Percentiles rank a stretch among this genome's conserved stretches.
Evolutionary conservation across 1,139 yeast species (phyloP).

Genomic region (Zhuliangozyma blackwelliae): DNA sequence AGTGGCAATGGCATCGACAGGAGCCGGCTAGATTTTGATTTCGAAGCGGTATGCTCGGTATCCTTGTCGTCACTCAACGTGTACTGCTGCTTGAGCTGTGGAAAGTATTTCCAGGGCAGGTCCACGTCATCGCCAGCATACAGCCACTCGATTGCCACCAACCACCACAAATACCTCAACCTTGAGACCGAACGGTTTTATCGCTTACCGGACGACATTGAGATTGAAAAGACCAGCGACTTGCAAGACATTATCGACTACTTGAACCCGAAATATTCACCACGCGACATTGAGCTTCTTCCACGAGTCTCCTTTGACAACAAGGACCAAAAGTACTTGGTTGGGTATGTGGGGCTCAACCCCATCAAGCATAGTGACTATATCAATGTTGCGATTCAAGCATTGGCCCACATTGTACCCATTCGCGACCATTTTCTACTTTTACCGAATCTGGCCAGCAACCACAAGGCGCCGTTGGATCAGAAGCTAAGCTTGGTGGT

Average conservation of each 20-base stretch:
- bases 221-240: constrained; percentile 19
- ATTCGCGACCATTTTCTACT: constrained; percentile 50
- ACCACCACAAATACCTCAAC: constrained; percentile 63
- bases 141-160: constrained; percentile 56
- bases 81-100: constrained; percentile 72
- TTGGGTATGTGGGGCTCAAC: constrained; percentile 67
- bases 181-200: constrained; percentile 47
- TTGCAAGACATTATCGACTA: constrained; percentile 47
- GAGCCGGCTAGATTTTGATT: constrained; percentile 61
- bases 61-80: constrained; percentile 58
- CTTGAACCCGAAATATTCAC: constrained; percentile 49
- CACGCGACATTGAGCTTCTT: constrained; percentile 19
- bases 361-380: constrained; percentile 47
- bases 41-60: constrained; percentile 61
- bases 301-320: constrained; percentile 31
- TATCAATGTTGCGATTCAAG: constrained; percentile 54
- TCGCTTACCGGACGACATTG: constrained; percentile 58
- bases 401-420: constrained; percentile 49
- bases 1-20: constrained; percentile 57
- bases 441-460: constrained; percentile 5
- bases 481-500: constrained; percentile 40
- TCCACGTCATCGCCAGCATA: constrained; percentile 62
- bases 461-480: constrained; percentile 20
- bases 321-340: constrained; percentile 41
- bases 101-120: constrained; percentile 70